phyloP scores from a whole-genome alignment of 2,329 filamentous ascomycete genomes.

The Seiridium unicorne region DNA sequence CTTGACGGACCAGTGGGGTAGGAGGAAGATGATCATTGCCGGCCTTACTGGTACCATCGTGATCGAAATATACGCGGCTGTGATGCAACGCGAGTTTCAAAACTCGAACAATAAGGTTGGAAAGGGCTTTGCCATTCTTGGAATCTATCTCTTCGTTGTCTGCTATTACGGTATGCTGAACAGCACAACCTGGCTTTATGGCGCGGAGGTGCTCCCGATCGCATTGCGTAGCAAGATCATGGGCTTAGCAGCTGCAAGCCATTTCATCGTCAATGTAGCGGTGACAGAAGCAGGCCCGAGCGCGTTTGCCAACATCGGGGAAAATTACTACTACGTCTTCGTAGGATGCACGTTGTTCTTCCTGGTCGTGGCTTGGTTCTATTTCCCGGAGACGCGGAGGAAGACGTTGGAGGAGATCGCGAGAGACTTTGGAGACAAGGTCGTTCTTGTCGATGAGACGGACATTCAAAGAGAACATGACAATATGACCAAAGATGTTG shows the following conservation, averaged over 20 bases:
- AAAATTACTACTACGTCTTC: slow-evolving; percentile 62
- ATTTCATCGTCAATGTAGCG: slow-evolving; percentile 55
- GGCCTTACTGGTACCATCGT: slow-evolving; percentile 50
- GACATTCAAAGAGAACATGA: slow-evolving; percentile 12
- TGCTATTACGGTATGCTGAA: slow-evolving; percentile 54
- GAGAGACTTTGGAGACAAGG: slow-evolving; percentile 21
- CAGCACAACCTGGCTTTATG: slow-evolving; percentile 54
- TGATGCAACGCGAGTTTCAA: slow-evolving; percentile 58
- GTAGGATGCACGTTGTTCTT: slow-evolving; percentile 52
- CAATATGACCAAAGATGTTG: slow-evolving; percentile 4
- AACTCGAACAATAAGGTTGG: slow-evolving; percentile 52
- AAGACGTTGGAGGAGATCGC: slow-evolving; percentile 26
- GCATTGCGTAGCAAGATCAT: slow-evolving; percentile 52
- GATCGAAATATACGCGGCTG: slow-evolving; percentile 57
- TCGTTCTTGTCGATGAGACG: slow-evolving; percentile 16
- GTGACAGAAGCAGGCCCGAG: slow-evolving; percentile 54
- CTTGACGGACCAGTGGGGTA: slow-evolving; percentile 21
- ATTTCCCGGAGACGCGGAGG: slow-evolving; percentile 43
- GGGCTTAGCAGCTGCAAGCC: slow-evolving; percentile 50
- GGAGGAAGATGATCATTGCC: slow-evolving; percentile 49
- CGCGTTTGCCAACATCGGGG: slow-evolving; percentile 54
- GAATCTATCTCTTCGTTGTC: slow-evolving; percentile 56
- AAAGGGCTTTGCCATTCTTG: slow-evolving; percentile 58
- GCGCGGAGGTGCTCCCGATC: slow-evolving; percentile 53
- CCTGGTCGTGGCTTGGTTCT: slow-evolving; percentile 49